Evolutionary conservation across 495 filamentous ascomycete species (phyloP), one percentile per base, ranked within the genome.

Genomic region (Hypomontagnella monticulosa): DNA sequence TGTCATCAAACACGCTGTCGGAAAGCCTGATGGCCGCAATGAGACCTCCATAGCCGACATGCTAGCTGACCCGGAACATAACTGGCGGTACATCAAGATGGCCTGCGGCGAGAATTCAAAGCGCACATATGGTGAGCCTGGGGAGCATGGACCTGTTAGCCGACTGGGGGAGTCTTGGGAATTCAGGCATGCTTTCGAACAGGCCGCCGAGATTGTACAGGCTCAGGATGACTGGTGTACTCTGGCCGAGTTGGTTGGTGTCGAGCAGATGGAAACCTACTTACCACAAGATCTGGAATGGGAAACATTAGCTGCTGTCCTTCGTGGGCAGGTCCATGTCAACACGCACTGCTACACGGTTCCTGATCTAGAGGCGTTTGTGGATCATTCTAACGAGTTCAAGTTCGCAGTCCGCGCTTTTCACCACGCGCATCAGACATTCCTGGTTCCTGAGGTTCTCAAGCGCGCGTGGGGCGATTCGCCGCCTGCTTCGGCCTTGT

Each of bases 321-420:
- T 89, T 44, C 78, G 86, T 19, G 86, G 84, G 0, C 82, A 89
- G 62, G 80, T 89, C 14, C 80, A 81, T 36, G 73, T 89, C 38
- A 89, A 89, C 71, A 83, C 84, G 1, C 87, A 89, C 63, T 89
- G 87, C 72, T 89, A 89, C 71, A 86, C 85, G n/a, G 77, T 84
- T 3, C 79, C 84, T 9, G 87, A 89, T 63, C 77, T 89, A 10
- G 86, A 88, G 70, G 83, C 84, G 27, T 85, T 89, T 63, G 77
- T 89, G 5, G 78, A 81, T 42, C 85, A 88, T 68, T 85, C 80
- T 5, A 86, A 89, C 59, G 87, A 89, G 73, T 89, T 89, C 76
- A 81, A 83, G 60, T 88, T 89, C 68, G 71, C 78, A 15, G 69
- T 88, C 30, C 76, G 81, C 6, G 86, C 87, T 0, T 89, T 89